Evolutionary conservation across 805 yeast genomes (phyloP).

Genomic region (Hanseniaspora occidentalis): DNA sequence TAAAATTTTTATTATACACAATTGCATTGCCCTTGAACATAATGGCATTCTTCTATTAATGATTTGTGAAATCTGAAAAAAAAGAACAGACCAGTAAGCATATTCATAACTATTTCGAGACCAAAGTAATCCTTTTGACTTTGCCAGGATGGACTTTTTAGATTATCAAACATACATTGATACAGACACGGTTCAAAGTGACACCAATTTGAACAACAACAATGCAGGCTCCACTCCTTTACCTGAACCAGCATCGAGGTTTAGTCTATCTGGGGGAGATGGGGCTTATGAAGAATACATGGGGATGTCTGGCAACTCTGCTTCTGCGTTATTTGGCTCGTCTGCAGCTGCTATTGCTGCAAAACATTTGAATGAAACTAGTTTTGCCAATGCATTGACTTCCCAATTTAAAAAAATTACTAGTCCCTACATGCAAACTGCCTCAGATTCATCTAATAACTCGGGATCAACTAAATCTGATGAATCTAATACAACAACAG

Average conservation of each 20-base stretch:
- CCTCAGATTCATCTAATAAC: too few species aligned
- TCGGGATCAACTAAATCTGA: neutral
- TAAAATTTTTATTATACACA: too few species aligned
- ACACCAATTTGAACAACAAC: neutral
- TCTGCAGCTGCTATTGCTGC: neutral
- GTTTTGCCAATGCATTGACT: neutral
- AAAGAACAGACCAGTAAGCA: too few species aligned
- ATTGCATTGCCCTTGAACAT: too few species aligned
- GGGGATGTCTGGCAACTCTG: too few species aligned
- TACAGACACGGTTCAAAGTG: slow-evolving; percentile 14
- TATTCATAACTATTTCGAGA: too few species aligned
- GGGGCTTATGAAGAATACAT: too few species aligned
- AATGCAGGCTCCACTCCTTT: slow-evolving; percentile 2
- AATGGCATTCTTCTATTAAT: too few species aligned
- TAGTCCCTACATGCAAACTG: neutral
- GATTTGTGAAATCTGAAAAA: too few species aligned
- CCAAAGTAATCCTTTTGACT: too few species aligned
- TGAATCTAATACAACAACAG: neutral
- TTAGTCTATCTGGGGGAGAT: slow-evolving; percentile 12
- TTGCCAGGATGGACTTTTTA: slow-evolving; percentile 35
- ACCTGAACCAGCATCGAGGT: slow-evolving; percentile 21
- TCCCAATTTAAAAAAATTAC: neutral
- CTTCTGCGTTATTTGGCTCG: neutral
- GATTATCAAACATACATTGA: slow-evolving; percentile 35
- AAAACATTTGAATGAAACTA: neutral